Evolutionary conservation across 257 asterid genomes (phyloP).

Genomic region (Marsdenia floribunda): DNA sequence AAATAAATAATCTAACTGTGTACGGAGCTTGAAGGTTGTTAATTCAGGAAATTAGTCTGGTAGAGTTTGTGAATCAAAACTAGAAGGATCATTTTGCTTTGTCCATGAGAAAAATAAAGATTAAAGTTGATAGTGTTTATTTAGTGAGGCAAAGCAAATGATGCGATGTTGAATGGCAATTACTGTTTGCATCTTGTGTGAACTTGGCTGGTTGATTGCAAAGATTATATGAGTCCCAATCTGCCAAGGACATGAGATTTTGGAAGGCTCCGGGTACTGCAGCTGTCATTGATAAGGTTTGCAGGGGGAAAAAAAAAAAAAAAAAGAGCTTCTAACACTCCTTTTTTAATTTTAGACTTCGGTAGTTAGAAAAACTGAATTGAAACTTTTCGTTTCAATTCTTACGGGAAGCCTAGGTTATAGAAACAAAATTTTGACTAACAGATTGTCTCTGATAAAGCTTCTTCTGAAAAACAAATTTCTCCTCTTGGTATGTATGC

Average conservation of each 20-base stretch:
- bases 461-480: background rate
- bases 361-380: too few species aligned
- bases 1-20: background rate
- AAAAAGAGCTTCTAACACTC: background rate
- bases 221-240: background rate
- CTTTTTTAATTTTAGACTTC: background rate
- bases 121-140: background rate
- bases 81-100: background rate
- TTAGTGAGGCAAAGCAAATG: background rate
- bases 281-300: background rate
- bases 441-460: background rate
- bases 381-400: background rate
- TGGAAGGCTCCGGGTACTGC: background rate
- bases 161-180: background rate
- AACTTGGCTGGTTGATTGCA: background rate
- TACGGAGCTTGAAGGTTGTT: background rate
- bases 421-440: background rate
- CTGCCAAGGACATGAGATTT: background rate
- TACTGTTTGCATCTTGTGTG: background rate
- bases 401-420: background rate
- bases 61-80: background rate
- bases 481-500: background rate
- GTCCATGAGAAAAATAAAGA: background rate
- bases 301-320: too few species aligned
- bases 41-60: background rate